A percentile compares a stretch with the other conserved stretches of the same genome.
phyloP scores from a whole-genome alignment of 306 rosid species.

The Malus fusca region DNA sequence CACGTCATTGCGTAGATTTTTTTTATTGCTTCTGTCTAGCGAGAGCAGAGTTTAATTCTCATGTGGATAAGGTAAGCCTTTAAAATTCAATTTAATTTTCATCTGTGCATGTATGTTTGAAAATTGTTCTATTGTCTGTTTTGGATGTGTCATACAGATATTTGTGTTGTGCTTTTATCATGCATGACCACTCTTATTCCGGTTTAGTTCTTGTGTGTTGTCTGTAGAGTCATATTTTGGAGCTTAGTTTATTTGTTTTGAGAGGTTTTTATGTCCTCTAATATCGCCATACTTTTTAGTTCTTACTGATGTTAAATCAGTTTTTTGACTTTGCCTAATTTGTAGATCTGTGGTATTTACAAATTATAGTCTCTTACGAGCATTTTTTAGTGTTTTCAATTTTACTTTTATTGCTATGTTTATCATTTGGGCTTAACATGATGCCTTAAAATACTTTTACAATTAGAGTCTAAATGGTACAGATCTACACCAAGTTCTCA shows the following conservation, averaged over 20 bases:
- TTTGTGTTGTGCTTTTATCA: neutral
- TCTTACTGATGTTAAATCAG: neutral
- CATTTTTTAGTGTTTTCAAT: neutral
- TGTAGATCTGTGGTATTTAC: neutral
- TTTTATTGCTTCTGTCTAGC: slow-evolving; percentile 24
- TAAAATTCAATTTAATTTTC: neutral
- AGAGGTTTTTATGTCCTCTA: neutral
- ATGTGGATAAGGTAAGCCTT: slow-evolving; percentile 37
- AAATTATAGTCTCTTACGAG: neutral
- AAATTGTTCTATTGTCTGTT: neutral
- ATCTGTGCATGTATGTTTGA: neutral
- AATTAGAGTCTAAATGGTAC: neutral
- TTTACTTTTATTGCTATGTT: neutral
- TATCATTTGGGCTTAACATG: neutral
- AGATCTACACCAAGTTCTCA: neutral
- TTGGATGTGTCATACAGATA: neutral
- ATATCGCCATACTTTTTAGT: neutral
- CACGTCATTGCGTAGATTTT: slow-evolving; percentile 24
- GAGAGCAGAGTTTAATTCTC: slow-evolving; percentile 32
- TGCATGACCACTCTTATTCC: neutral
- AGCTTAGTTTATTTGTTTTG: neutral
- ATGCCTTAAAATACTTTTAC: neutral
- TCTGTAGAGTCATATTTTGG: neutral
- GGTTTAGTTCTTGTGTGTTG: neutral
- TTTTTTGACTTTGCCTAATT: neutral